Evolutionary conservation across 2,329 filamentous ascomycete genomes (phyloP).

Genomic region (Cladophialophora bantiana): DNA sequence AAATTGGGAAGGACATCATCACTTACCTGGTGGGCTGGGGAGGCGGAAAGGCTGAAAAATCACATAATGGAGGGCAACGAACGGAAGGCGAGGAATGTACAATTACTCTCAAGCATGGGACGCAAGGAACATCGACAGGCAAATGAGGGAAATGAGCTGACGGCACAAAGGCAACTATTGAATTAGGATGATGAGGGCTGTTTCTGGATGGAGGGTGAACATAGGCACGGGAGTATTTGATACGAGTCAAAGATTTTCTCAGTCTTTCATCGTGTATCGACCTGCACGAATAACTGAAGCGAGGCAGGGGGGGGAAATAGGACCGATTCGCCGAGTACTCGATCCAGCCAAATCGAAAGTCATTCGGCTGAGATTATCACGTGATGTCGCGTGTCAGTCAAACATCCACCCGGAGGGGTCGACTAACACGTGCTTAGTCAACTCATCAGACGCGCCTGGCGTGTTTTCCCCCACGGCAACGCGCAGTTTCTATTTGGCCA

Average conservation of each 20-base stretch:
- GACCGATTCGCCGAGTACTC: too few species aligned
- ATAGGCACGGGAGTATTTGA: background rate
- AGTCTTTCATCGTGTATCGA: background rate
- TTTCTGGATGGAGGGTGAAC: background rate
- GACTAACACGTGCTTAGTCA: background rate
- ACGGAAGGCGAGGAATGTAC: slow-evolving; percentile 7
- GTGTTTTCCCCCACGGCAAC: background rate
- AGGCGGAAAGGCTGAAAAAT: slow-evolving; percentile 6
- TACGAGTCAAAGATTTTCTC: background rate
- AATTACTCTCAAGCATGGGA: slow-evolving; percentile 4
- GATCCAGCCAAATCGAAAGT: background rate
- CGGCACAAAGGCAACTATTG: background rate
- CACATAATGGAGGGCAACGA: slow-evolving; percentile 11
- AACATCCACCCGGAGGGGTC: background rate
- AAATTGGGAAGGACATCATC: background rate
- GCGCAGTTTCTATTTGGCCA: background rate
- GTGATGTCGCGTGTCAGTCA: background rate
- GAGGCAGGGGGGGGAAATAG: too few species aligned
- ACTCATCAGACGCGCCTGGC: background rate
- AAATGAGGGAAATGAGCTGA: background rate
- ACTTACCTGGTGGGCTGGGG: background rate
- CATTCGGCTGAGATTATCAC: background rate
- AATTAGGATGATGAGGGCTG: background rate
- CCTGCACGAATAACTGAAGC: background rate
- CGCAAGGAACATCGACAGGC: background rate